Conservation (phyloP, 108 stramenopile species). For the Chaetoceros tenuissimus region DNA sequence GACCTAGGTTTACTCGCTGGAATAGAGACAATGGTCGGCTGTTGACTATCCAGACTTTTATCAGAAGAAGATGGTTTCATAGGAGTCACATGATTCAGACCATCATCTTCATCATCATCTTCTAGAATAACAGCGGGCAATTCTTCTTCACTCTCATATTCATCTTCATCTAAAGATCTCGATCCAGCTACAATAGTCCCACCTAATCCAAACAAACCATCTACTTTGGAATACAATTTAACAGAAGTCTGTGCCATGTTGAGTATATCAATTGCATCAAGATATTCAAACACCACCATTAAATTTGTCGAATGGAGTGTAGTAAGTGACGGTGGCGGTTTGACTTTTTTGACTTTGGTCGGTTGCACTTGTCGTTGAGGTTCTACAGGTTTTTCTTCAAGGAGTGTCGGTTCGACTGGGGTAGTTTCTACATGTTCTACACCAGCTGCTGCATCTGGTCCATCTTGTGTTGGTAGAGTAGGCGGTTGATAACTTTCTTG, state of each 20-base stretch:
- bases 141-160: background rate
- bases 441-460: too few species aligned
- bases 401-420: too few species aligned
- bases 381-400: too few species aligned
- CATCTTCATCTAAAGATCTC: constrained; percentile 6
- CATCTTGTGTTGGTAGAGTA: too few species aligned
- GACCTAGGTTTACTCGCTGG: background rate
- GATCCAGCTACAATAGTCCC: constrained; percentile 19
- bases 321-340: constrained; percentile 12
- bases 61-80: background rate
- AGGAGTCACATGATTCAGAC: background rate
- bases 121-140: background rate
- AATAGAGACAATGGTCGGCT: background rate
- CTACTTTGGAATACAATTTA: constrained; percentile 55
- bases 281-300: constrained; percentile 57
- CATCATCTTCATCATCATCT: background rate
- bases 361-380: too few species aligned
- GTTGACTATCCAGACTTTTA: background rate
- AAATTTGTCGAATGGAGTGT: constrained; percentile 42
- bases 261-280: constrained; percentile 70
- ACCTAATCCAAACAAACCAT: constrained; percentile 63
- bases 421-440: too few species aligned
- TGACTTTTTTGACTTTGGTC: too few species aligned
- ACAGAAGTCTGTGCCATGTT: constrained; percentile 68
- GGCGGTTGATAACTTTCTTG: too few species aligned